Evolutionary conservation across 495 filamentous ascomycete species (phyloP).

Genomic region (Hapsidospora chrysogenum): DNA sequence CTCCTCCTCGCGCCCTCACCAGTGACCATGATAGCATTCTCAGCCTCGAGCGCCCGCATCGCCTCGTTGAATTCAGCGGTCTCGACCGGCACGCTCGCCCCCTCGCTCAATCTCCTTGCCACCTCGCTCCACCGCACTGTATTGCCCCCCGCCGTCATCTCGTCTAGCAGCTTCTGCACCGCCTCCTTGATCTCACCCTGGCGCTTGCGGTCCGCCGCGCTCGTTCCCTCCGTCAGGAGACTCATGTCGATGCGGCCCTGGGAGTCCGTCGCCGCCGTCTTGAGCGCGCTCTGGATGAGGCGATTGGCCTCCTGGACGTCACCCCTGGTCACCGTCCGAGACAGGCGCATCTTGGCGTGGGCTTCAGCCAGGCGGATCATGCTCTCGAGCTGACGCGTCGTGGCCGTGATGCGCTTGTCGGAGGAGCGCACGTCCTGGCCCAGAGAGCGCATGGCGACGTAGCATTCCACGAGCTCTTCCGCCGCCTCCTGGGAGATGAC

Average conservation of each 20-base stretch:
- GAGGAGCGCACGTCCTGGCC: slow-evolving; percentile 86
- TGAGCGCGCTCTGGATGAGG: slow-evolving; percentile 84
- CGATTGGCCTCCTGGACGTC: slow-evolving; percentile 88
- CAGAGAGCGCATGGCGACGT: slow-evolving; percentile 90
- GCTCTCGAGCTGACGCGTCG: slow-evolving; percentile 84
- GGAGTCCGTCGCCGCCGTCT: slow-evolving; percentile 86
- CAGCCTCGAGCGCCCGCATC: slow-evolving; percentile 62
- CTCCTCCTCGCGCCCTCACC: slow-evolving; percentile 75
- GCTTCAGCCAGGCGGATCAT: slow-evolving; percentile 96
- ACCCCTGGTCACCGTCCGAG: slow-evolving; percentile 50
- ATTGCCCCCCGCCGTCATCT: slow-evolving; percentile 50
- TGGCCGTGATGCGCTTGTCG: slow-evolving; percentile 94
- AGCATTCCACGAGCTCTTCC: slow-evolving; percentile 63
- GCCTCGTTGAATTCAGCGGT: slow-evolving; percentile 65
- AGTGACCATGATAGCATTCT: slow-evolving; percentile 63
- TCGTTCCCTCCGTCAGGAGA: slow-evolving; percentile 80
- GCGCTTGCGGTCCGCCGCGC: slow-evolving; percentile 61
- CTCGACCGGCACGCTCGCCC: slow-evolving; percentile 57
- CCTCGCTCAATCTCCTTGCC: slow-evolving; percentile 53
- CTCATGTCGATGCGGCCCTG: slow-evolving; percentile 97
- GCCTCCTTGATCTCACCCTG: slow-evolving; percentile 75
- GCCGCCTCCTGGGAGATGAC: slow-evolving; percentile 60
- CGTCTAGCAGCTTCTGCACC: slow-evolving; percentile 57
- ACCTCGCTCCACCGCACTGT: slow-evolving; percentile 65
- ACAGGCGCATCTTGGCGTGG: slow-evolving; percentile 92